Percentiles rank a stretch among this genome's conserved stretches.
These are phyloP conservation scores for Tubosaeta sp. DNA, from an alignment of 768 basidiomycete genomes.

Conservation along the genomic window DNA sequence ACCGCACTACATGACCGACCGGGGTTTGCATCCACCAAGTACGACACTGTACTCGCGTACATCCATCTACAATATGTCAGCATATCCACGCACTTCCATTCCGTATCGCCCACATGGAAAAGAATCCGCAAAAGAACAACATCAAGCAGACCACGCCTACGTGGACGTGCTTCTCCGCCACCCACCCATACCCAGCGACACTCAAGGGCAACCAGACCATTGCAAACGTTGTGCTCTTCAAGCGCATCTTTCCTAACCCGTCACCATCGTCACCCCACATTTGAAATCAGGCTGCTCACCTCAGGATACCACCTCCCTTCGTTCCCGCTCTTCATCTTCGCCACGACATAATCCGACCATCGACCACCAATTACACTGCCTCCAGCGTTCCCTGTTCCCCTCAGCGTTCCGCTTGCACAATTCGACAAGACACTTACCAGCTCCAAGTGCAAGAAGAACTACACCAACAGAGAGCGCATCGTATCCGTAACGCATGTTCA, in stretches of 20 bases:
- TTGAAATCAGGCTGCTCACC: constrained; percentile 34
- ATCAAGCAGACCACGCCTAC: constrained; percentile 66
- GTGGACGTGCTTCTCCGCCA: constrained; percentile 56
- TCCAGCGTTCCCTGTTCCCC: constrained; percentile 38
- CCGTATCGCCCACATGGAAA: constrained; percentile 54
- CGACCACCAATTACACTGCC: constrained; percentile 58
- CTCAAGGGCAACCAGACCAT: constrained; percentile 54
- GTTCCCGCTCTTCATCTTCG: constrained; percentile 38
- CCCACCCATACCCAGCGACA: constrained; percentile 73
- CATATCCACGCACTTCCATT: background rate
- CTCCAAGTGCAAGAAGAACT: constrained; percentile 70
- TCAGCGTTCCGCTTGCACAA: background rate
- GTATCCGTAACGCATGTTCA: constrained; percentile 60
- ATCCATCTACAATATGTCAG: constrained; percentile 40
- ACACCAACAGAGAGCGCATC: constrained; percentile 69
- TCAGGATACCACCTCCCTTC: constrained; percentile 57
- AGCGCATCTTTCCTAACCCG: constrained; percentile 54
- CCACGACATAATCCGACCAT: constrained; percentile 52
- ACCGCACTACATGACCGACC: constrained; percentile 75
- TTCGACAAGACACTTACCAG: constrained; percentile 40
- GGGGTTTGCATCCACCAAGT: constrained; percentile 81
- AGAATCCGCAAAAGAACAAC: constrained; percentile 71
- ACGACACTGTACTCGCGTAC: constrained; percentile 71
- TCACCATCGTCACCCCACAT: background rate
- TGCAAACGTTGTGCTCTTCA: constrained; percentile 56